Percentiles rank a stretch among this genome's conserved stretches.
Evolutionary conservation across 305 asterid species (phyloP).

Genomic region (Solanum aculeatissimum): DNA sequence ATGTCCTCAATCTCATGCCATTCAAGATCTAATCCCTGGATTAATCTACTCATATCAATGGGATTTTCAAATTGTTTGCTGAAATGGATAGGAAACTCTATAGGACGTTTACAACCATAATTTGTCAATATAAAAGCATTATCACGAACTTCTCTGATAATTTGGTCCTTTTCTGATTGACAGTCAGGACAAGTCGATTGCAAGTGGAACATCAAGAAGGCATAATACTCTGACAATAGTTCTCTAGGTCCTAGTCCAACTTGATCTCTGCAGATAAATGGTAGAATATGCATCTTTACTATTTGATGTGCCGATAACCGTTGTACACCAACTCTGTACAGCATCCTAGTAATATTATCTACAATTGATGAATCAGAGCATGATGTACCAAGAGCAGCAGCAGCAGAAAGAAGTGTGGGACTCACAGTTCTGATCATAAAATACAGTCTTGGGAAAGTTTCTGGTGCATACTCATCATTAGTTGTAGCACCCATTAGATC

Average conservation of each 20-base stretch:
- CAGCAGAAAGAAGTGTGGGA: conserved; percentile 53
- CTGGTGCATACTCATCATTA: conserved; percentile 19
- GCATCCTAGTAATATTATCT: conserved; percentile 59
- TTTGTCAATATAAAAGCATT: conserved; percentile 64
- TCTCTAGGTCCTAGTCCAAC: conserved; percentile 13
- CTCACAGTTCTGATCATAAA: conserved; percentile 53
- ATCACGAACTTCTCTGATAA: conserved; percentile 39
- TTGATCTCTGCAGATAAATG: neutral
- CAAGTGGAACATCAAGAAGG: conserved; percentile 76
- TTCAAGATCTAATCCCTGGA: conserved; percentile 38
- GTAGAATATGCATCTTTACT: neutral
- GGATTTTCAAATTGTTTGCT: neutral
- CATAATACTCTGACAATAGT: conserved; percentile 62
- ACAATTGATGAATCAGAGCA: conserved; percentile 1
- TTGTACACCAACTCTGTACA: conserved; percentile 70
- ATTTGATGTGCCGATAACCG: conserved; percentile 36
- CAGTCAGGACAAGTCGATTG: conserved; percentile 63
- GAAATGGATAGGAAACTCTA: conserved; percentile 44
- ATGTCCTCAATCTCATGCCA: conserved; percentile 55
- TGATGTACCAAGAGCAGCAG: conserved; percentile 33
- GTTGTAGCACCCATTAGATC: conserved; percentile 28
- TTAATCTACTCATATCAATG: conserved; percentile 34
- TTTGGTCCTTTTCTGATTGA: conserved; percentile 36
- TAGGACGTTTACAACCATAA: conserved; percentile 48
- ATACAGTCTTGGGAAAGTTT: conserved; percentile 47